A percentile compares a stretch with the other conserved stretches of the same genome.
phyloP scores from a whole-genome alignment of 352 stramenopile species.

The Phytophthora pinifolia region DNA sequence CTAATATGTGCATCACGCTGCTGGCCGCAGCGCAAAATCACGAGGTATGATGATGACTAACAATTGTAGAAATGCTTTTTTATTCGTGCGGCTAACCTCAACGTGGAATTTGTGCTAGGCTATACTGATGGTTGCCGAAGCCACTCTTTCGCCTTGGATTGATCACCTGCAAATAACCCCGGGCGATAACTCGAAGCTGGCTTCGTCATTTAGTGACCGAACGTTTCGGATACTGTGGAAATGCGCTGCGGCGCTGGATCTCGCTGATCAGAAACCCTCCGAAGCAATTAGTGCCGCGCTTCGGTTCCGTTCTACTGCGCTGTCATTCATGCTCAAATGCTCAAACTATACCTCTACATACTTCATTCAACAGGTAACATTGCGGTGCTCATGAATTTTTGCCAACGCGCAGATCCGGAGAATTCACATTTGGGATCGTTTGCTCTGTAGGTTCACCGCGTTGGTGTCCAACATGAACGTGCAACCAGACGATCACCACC shows the following conservation, averaged over 20 bases:
- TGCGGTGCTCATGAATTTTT: background rate
- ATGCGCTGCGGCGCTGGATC: constrained; percentile 41
- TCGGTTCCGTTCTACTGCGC: constrained; percentile 42
- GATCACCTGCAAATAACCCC: constrained; percentile 41
- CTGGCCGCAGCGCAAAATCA: constrained; percentile 33
- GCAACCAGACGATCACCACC: constrained; percentile 27
- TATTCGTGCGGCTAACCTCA: constrained; percentile 5
- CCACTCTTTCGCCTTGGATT: constrained; percentile 50
- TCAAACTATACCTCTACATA: constrained; percentile 60
- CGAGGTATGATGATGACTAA: constrained; percentile 24
- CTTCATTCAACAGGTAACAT: constrained; percentile 56
- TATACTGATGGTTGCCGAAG: constrained; percentile 25
- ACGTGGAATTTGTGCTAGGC: constrained; percentile 22
- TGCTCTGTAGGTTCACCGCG: constrained; percentile 47
- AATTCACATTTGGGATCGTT: no score
- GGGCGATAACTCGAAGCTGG: constrained; percentile 51
- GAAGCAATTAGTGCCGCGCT: constrained; percentile 29
- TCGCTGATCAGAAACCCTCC: constrained; percentile 12
- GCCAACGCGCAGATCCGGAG: no score
- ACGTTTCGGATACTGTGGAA: constrained; percentile 78
- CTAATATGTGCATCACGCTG: constrained; percentile 42
- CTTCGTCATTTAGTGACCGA: constrained; percentile 61
- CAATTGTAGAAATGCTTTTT: background rate
- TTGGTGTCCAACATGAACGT: constrained; percentile 65
- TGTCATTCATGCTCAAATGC: constrained; percentile 71